These are phyloP conservation scores for Solanum verrucosum DNA, from an alignment of 257 asterid genomes.

Conservation along the genomic window DNA sequence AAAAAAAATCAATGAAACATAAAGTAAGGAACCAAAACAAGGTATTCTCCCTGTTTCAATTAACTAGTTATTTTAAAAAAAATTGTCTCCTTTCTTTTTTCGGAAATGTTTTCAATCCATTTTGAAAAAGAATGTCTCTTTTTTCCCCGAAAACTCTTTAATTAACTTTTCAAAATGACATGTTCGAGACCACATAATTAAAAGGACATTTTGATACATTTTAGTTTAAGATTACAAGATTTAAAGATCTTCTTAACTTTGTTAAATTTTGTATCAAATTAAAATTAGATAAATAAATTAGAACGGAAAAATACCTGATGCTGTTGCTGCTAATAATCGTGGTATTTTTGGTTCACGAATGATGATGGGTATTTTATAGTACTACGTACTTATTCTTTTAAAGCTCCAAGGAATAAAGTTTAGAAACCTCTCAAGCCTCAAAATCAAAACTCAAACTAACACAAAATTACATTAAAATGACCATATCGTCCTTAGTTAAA, in stretches of 20 bases:
- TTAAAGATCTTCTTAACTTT: fast-evolving
- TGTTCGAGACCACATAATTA: background rate
- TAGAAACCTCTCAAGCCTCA: background rate
- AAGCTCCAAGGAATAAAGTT: background rate
- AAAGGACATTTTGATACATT: background rate
- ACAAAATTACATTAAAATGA: background rate
- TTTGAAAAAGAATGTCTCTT: no score
- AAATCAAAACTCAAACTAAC: background rate
- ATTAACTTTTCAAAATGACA: background rate
- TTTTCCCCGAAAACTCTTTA: background rate
- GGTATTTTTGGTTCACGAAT: background rate
- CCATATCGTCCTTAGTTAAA: background rate
- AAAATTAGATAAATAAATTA: background rate
- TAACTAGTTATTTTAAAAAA: no score
- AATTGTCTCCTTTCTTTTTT: no score
- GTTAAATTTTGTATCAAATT: background rate
- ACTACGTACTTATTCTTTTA: background rate
- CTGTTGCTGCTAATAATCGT: background rate
- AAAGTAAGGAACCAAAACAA: background rate
- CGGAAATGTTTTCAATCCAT: background rate
- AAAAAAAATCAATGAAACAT: background rate
- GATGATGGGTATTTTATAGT: background rate
- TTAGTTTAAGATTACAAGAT: background rate
- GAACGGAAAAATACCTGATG: background rate
- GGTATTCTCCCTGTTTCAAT: no score